These are phyloP conservation scores for Penicillium desertorum DNA, from an alignment of 495 filamentous ascomycete genomes.

Conservation along the genomic window DNA sequence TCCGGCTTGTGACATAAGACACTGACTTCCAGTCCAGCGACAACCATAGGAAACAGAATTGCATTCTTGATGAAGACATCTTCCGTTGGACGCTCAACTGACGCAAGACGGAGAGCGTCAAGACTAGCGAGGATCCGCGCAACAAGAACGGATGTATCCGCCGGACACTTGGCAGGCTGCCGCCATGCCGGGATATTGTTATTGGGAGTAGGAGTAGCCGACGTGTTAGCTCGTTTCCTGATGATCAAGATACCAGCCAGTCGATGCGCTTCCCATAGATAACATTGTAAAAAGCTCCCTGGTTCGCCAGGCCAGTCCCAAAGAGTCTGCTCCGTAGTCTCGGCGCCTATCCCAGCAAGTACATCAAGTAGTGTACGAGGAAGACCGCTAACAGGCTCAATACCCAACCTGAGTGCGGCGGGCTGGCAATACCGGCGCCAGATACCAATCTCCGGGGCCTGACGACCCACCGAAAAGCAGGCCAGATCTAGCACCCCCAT, in stretches of 20 bases:
- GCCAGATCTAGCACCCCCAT: constrained; percentile 43
- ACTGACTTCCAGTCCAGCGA: constrained; percentile 28
- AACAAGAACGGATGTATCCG: constrained; percentile 26
- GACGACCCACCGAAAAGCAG: constrained; percentile 32
- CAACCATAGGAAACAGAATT: constrained; percentile 29
- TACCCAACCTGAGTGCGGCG: constrained; percentile 11
- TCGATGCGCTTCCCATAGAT: constrained; percentile 40
- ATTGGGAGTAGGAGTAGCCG: background rate
- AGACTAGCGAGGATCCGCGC: constrained; percentile 32
- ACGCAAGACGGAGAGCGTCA: constrained; percentile 32
- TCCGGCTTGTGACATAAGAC: constrained; percentile 23
- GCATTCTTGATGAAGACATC: constrained; percentile 34
- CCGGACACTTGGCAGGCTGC: constrained; percentile 14
- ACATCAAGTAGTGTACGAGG: constrained; percentile 36
- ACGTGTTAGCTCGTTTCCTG: constrained; percentile 11
- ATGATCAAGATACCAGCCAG: constrained; percentile 35
- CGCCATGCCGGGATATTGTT: constrained; percentile 9
- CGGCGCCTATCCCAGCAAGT: constrained; percentile 29
- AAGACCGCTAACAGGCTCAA: constrained; percentile 38
- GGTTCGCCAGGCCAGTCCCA: constrained; percentile 38
- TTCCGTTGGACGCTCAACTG: constrained; percentile 19
- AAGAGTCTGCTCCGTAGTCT: constrained; percentile 33
- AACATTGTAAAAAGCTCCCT: constrained; percentile 33
- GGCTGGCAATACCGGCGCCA: constrained; percentile 34
- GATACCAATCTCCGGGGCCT: constrained; percentile 30